Base-by-base conservation (phyloP, 2,329 filamentous ascomycete genomes). In the Botrytis hyacinthi region DNA sequence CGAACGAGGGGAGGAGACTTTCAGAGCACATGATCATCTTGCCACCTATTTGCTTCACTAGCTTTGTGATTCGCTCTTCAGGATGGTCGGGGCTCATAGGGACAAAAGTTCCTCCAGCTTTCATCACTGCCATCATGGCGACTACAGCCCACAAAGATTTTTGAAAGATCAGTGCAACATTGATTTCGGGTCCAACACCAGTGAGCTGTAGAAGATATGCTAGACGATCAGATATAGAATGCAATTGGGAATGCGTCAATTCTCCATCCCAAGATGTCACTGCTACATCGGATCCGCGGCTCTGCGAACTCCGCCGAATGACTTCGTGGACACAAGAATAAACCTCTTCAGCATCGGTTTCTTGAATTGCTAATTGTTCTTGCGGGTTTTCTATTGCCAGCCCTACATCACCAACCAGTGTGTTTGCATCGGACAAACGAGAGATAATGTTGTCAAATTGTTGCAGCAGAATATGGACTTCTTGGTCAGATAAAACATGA, bases 61-160 rank as follows among this genome's bases (percentile, higher is more conserved):
- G 59, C 20, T 22, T 67, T 40, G 60, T 35, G 12, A 76, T 51
- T 26, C 72, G 71, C 16, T 51, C 42, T 29, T 59, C 48, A 46
- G 77, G 73, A 37, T 74, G 67, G 16, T 32, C 44, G 1, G 74
- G 72, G 62, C 81, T 78, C n/a, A 82, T 72, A 22, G 79, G 76
- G 32, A 81, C 78, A 37, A 79, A 79, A 9, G 73, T 78, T 44
- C 73, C 78, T 16, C 80, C 80, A 22, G 78, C 73, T 60, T 79
- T 78, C 29, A 80, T 60, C 29, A 80, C 74, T 59, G 74, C 78
- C 16, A 81, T 57, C 76, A 80, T 79, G 8, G 78, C 75, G 26
- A 81, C 72, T 35, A 79, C 65, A 32, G 75, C 74, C 59, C 74
- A 80, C 12, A 65, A 42, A 37, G 78, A 78, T 59, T 79, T 79